These are phyloP conservation scores for Penicillium occitanis DNA, from an alignment of 2,329 filamentous ascomycete species.

Conservation along the genomic window DNA sequence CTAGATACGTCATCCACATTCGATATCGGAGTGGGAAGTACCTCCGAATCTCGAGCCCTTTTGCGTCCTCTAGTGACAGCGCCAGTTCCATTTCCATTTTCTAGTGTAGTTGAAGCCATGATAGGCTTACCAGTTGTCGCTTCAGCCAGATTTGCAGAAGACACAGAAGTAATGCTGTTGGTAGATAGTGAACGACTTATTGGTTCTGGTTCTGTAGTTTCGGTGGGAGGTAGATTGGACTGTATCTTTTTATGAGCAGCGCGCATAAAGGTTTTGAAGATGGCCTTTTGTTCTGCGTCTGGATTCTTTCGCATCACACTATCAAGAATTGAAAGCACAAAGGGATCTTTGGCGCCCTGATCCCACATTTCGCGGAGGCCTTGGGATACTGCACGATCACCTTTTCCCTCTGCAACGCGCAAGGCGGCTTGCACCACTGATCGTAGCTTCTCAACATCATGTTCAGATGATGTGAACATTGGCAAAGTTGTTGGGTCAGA, in stretches of 20 bases:
- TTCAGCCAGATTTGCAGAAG: slow-evolving; percentile 41
- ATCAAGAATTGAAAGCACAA: slow-evolving; percentile 33
- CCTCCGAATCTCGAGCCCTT: slow-evolving; percentile 19
- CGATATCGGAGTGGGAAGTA: slow-evolving; percentile 3
- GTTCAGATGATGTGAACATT: slow-evolving; percentile 27
- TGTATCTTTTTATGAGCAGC: slow-evolving; percentile 28
- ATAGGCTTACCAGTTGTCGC: slow-evolving; percentile 26
- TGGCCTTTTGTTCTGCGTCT: slow-evolving; percentile 28
- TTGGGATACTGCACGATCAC: slow-evolving; percentile 32
- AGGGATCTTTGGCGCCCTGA: slow-evolving; percentile 33
- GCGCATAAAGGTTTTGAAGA: slow-evolving; percentile 35
- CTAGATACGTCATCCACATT: slow-evolving; percentile 24
- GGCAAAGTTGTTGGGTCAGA: slow-evolving; percentile 25
- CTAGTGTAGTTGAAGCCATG: slow-evolving; percentile 3
- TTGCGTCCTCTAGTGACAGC: slow-evolving; percentile 20
- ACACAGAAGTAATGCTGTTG: slow-evolving; percentile 39
- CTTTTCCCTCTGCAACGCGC: slow-evolving; percentile 29
- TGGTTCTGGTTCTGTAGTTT: slow-evolving; percentile 14
- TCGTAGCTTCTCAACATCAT: slow-evolving; percentile 32
- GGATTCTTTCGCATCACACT: slow-evolving; percentile 31
- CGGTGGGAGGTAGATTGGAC: slow-evolving; percentile 14
- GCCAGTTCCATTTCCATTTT: slow-evolving; percentile 11
- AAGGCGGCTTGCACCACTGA: slow-evolving; percentile 31
- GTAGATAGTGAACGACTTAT: slow-evolving; percentile 28
- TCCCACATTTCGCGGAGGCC: slow-evolving; percentile 33